phyloP scores from a whole-genome alignment of 2,329 filamentous ascomycete genomes.

The Lachnellula arida region DNA sequence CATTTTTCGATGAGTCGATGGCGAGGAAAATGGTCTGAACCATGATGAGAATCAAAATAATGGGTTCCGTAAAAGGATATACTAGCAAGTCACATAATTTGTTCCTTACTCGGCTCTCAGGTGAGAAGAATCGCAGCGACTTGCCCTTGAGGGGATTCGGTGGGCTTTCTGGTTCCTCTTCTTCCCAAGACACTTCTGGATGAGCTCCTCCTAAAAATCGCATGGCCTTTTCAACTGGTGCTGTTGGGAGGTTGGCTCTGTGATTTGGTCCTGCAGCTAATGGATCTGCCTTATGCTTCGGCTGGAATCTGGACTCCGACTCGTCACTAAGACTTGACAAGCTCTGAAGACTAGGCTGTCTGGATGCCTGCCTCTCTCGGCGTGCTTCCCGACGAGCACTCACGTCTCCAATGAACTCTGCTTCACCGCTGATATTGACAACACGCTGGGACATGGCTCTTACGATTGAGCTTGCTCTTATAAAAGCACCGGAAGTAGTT shows the following conservation, averaged over 20 bases:
- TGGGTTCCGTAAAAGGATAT: conserved; percentile 78
- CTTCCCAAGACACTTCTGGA: conserved; percentile 15
- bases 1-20: conserved; percentile 71
- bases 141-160: conserved; percentile 82
- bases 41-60: conserved; percentile 82
- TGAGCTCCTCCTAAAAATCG: conserved; percentile 22
- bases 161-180: conserved; percentile 33
- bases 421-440: conserved; percentile 93
- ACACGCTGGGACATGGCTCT: conserved; percentile 93
- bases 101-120: conserved; percentile 69
- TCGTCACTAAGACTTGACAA: conserved; percentile 24
- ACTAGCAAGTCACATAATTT: conserved; percentile 79
- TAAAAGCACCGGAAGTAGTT: conserved; percentile 60
- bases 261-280: conserved; percentile 32
- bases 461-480: conserved; percentile 69
- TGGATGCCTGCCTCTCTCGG: conserved; percentile 1
- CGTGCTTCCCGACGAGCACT: conserved; percentile 33
- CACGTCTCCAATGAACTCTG: conserved; percentile 68
- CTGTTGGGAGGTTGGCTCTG: conserved; percentile 18
- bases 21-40: conserved; percentile 84
- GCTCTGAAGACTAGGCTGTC: conserved; percentile 6
- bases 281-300: conserved; percentile 26
- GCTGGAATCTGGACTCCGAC: conserved; percentile 18
- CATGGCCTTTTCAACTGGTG: conserved; percentile 30
- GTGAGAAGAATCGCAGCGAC: conserved; percentile 77